Evolutionary conservation across 768 basidiomycete genomes (phyloP).

Genomic region (Agrocybe praecox): DNA sequence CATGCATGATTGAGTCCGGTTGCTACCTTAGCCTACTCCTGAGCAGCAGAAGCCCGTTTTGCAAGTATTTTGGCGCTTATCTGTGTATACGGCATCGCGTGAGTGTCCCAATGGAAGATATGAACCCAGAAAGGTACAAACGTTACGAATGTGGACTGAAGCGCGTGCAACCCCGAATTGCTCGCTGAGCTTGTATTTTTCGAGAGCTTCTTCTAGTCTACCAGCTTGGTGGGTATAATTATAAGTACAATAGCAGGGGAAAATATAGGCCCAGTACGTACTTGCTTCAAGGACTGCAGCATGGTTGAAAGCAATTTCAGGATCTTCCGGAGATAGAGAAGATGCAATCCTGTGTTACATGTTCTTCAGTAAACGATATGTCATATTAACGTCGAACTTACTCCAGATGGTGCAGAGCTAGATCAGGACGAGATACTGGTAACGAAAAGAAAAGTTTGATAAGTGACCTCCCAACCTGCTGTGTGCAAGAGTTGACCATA

Average conservation of each 20-base stretch:
- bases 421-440: slow-evolving; percentile 77
- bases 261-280: slow-evolving; percentile 38
- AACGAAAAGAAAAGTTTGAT: slow-evolving; percentile 13
- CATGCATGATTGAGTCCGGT: not conserved
- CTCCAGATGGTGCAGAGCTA: slow-evolving; percentile 85
- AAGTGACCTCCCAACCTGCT: not conserved
- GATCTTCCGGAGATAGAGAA: slow-evolving; percentile 85
- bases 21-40: not conserved
- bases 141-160: slow-evolving; percentile 82
- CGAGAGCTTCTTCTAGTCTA: slow-evolving; percentile 77
- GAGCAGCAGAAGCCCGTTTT: slow-evolving; percentile 37
- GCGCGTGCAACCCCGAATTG: slow-evolving; percentile 82
- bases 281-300: slow-evolving; percentile 91
- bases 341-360: slow-evolving; percentile 67
- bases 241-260: slow-evolving; percentile 6
- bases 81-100: slow-evolving; percentile 39
- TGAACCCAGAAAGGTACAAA: slow-evolving; percentile 29
- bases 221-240: slow-evolving; percentile 57
- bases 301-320: slow-evolving; percentile 90
- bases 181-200: slow-evolving; percentile 80
- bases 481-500: slow-evolving; percentile 13
- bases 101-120: slow-evolving; percentile 12
- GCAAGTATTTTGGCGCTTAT: slow-evolving; percentile 82
- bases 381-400: slow-evolving; percentile 29
- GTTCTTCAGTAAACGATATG: slow-evolving; percentile 25